phyloP scores from a whole-genome alignment of 2,329 filamentous ascomycete genomes.

The Mycosphaerella arachidis region DNA sequence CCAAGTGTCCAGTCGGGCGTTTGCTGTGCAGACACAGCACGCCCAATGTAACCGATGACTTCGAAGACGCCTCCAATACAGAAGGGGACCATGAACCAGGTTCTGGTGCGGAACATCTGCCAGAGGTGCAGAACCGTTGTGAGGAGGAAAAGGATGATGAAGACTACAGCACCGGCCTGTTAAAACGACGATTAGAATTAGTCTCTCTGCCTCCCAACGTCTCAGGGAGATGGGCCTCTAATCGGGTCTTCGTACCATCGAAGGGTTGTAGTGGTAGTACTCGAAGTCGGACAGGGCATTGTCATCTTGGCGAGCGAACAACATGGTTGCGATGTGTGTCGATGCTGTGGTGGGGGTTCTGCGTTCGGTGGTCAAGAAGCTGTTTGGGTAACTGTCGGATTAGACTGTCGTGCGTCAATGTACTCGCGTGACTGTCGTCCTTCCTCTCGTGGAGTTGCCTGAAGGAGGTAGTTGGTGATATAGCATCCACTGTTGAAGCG shows the following conservation, averaged over 20 bases:
- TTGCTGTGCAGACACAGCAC: conserved; percentile 41
- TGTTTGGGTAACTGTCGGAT: neutral
- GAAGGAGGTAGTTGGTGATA: no score
- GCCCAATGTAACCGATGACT: conserved; percentile 50
- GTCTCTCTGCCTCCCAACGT: no score
- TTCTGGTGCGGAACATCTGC: conserved; percentile 37
- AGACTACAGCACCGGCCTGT: conserved; percentile 24
- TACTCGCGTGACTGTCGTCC: no score
- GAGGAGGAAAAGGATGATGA: conserved; percentile 28
- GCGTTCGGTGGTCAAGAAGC: neutral
- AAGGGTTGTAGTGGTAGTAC: conserved; percentile 10
- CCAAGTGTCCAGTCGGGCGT: conserved; percentile 39
- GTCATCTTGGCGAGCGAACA: neutral
- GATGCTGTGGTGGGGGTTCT: neutral
- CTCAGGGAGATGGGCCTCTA: no score
- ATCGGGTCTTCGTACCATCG: neutral
- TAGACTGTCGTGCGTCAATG: no score
- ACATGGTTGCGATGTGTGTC: neutral
- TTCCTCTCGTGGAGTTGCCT: no score
- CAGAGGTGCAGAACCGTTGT: conserved; percentile 35
- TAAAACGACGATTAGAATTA: no score
- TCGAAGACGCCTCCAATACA: conserved; percentile 43
- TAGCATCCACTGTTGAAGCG: no score
- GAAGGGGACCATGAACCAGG: conserved; percentile 52
- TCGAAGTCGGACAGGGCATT: conserved; percentile 4